These are phyloP conservation scores for Tricholoma sp. DNA, from an alignment of 768 basidiomycete species.

Conservation along the genomic window DNA sequence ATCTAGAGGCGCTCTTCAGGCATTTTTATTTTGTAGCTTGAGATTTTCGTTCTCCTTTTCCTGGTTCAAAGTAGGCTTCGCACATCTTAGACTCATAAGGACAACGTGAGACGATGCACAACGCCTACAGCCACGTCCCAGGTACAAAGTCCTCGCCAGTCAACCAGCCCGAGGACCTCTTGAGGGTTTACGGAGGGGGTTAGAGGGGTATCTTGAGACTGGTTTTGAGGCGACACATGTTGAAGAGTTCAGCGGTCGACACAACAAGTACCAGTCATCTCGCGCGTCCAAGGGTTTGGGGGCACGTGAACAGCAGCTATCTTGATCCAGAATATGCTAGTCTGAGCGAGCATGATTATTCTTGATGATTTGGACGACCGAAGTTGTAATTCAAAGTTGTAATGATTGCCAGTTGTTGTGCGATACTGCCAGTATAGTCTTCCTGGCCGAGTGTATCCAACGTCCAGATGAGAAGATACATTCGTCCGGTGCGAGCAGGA, in stretches of 20 bases:
- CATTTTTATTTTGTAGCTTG: too few species aligned
- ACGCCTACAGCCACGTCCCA: not conserved
- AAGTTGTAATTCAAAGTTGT: too few species aligned
- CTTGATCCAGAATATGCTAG: not conserved
- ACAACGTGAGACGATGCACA: not conserved
- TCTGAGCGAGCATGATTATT: not conserved
- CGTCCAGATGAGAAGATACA: not conserved
- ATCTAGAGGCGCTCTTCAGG: too few species aligned
- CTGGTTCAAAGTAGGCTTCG: too few species aligned
- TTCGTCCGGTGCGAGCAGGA: too few species aligned
- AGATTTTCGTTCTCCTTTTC: too few species aligned
- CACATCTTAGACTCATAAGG: too few species aligned
- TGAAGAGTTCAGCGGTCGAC: not conserved
- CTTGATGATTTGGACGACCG: not conserved
- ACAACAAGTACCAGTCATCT: too few species aligned
- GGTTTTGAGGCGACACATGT: not conserved
- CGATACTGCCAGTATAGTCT: too few species aligned
- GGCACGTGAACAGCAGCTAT: not conserved
- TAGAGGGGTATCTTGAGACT: not conserved
- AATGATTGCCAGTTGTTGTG: too few species aligned
- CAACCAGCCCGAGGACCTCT: not conserved
- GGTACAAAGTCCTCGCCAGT: not conserved
- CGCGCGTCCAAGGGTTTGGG: too few species aligned
- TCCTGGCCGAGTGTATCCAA: not conserved
- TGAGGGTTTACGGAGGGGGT: not conserved